These are phyloP conservation scores for Cyberlindnera lachancei DNA, from an alignment of 805 yeast genomes.

Conservation along the genomic window DNA sequence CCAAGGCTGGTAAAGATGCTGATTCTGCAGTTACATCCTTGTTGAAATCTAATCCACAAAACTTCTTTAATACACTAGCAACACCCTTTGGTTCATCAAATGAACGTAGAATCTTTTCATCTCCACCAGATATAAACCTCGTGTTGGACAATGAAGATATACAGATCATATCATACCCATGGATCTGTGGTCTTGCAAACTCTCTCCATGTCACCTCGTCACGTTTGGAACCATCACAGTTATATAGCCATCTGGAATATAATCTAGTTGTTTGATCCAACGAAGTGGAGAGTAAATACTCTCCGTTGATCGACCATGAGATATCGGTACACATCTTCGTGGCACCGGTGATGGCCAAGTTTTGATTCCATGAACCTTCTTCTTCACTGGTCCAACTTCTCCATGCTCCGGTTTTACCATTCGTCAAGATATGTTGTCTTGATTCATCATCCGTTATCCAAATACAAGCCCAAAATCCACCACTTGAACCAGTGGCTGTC, in stretches of 20 bases:
- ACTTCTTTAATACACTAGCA: slow-evolving; percentile 47
- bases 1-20: slow-evolving; percentile 89
- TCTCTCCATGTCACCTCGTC: slow-evolving; percentile 63
- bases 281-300: slow-evolving; percentile 68
- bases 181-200: slow-evolving; percentile 95
- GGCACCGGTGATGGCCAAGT: slow-evolving; percentile 68
- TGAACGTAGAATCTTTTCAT: slow-evolving; percentile 84
- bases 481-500: slow-evolving; percentile 93
- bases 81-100: slow-evolving; percentile 85
- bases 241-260: slow-evolving; percentile 52
- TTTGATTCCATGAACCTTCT: slow-evolving; percentile 34
- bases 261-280: slow-evolving; percentile 91
- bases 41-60: slow-evolving; percentile 38
- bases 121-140: slow-evolving; percentile 87
- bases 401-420: slow-evolving; percentile 91
- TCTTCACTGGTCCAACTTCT: slow-evolving; percentile 54
- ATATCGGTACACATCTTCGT: slow-evolving; percentile 68
- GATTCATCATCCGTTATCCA: slow-evolving; percentile 50
- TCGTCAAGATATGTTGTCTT: slow-evolving; percentile 56
- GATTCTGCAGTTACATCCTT: slow-evolving; percentile 55
- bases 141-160: slow-evolving; percentile 52
- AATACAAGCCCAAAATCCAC: slow-evolving; percentile 59
- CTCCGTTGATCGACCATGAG: slow-evolving; percentile 64
- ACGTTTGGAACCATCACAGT: slow-evolving; percentile 26
- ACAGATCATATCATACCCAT: slow-evolving; percentile 94